Evolutionary conservation across 164 flowering plant genomes (phyloP), one percentile per base, ranked within the genome.

Genomic region (Sedum album): DNA sequence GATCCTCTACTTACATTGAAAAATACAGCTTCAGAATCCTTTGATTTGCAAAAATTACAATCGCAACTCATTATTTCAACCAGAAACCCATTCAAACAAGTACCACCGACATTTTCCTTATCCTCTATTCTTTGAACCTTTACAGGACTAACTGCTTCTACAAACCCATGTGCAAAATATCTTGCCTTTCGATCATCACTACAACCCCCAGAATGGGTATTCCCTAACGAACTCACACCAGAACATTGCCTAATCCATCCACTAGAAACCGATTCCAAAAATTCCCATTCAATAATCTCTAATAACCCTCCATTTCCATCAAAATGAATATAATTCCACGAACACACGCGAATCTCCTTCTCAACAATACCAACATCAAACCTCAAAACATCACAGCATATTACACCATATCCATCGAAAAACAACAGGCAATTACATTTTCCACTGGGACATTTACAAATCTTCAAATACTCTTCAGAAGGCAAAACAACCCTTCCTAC

Each of bases 271-370:
- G 79, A 49, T 39, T 79, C 83, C 0, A 61, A 42, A 51, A 79
- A 72, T 6, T 69, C 68, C 98, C 98, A 93, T 20, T 73, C 72
- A 60, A 88, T 83, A 17, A 93, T 88, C 81, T 93, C 98, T 77
- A 90, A 72, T 60, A 84, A 78, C 17, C 90, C 93, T 20, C 83
- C 77, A 0, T 70, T 64, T 30, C 69, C 57, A 41, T 75, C 81
- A 6, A 82, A 70, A 2, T 96, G 98, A 76, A 93, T 79, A 70
- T 83, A 93, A 75, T 91, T 93, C 97, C 97, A 93, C 25, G 90
- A 76, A 21, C 77, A 74, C 26, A 89, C 88, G 11, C 44, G 74
- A 67, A 93, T 81, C 67, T 66, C 72, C 73, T 73, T 78, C 4
- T 86, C 83, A 6, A 93, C 68, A 0, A 79, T 46, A 20, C 68